Evolutionary conservation across 75 land plant genomes (phyloP), one percentile per base, ranked within the genome.

Genomic region (Cryptomeria japonica): DNA sequence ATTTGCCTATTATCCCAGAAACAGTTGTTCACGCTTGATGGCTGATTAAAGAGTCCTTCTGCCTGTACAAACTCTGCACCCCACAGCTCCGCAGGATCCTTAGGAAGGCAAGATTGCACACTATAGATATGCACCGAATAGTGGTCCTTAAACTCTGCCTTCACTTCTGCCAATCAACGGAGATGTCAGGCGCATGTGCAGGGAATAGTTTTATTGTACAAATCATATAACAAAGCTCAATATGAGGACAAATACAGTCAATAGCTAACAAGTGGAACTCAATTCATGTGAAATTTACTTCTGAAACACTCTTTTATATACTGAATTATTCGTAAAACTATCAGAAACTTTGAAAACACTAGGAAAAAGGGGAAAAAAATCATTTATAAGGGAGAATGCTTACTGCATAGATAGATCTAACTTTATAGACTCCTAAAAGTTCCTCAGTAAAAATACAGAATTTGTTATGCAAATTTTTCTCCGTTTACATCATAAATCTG

Each of bases 1-100:
- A 16, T 80, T 58, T 86, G 94, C 99, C 98, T 94, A 87, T 96
- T 98, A 89, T 98, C 98, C 87, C 99, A 90, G 87, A 98, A 90
- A 85, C 98, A 96, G 86, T 96, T 98, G 80, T 92, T 92, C 51
- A 86, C 91, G n/a, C 91, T 87, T 15, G 91, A 84, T 36, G 93
- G 95, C 90, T 96, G 97, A 86, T 91, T 93, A 53, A 94, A 96
- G 75, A 96, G 93, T 86, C 95, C 96, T 90, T 93, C 94, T 87
- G 99, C 90, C 87, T 96, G 98, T 16, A 94, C 89, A 90, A 92
- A 94, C 76, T 98, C 99, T 70, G 94, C 91, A 90, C 90, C 94
- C 95, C 96, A 95, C 34, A 98, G 91, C 44, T 90, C 93, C 51
- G 98, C 97, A 86, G 97, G 93, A 89, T 98, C 98, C 80, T 94